Evolutionary conservation across 345 rosid species (phyloP).

Genomic region (Limnanthes douglasii): DNA sequence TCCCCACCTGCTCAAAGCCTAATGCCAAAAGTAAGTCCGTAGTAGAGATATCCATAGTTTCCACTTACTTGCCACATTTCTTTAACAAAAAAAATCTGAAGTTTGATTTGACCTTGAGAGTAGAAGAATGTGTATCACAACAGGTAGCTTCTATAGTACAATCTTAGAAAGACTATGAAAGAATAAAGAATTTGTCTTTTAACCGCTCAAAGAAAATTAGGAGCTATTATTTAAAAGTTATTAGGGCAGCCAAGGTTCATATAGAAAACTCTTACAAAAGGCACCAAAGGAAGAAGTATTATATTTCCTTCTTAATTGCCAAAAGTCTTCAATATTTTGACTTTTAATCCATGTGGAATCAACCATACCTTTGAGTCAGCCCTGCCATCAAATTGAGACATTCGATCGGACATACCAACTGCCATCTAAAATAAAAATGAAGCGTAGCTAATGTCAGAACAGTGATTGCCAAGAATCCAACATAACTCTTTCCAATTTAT

Average conservation of each 20-base stretch:
- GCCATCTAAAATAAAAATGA: constrained; percentile 53
- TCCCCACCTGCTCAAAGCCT: constrained; percentile 93
- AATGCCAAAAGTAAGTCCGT: constrained; percentile 5
- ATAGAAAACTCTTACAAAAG: too few relatives aligned
- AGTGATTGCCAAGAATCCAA: background rate
- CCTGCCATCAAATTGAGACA: constrained; percentile 46
- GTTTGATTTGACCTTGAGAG: background rate
- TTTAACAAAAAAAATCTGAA: constrained; percentile 1
- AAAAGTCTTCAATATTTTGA: too few relatives aligned
- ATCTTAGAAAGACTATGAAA: background rate
- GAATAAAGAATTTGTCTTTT: background rate
- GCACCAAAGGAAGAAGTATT: too few relatives aligned
- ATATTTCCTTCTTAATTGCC: too few relatives aligned
- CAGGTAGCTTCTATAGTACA: background rate
- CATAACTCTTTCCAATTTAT: background rate
- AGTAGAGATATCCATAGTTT: constrained; percentile 3
- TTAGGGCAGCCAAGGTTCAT: too few relatives aligned
- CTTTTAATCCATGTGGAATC: too few relatives aligned
- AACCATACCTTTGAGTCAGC: constrained; percentile 71
- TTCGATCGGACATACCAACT: constrained; percentile 73
- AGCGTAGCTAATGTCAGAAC: constrained; percentile 3
- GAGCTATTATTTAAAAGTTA: too few relatives aligned
- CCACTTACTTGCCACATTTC: background rate
- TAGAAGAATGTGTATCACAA: background rate
- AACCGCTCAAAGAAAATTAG: background rate